A percentile compares a stretch with the other conserved stretches of the same genome.
These are phyloP conservation scores for Phaffomyces antillensis DNA, from an alignment of 805 yeast genomes.

Conservation along the genomic window DNA sequence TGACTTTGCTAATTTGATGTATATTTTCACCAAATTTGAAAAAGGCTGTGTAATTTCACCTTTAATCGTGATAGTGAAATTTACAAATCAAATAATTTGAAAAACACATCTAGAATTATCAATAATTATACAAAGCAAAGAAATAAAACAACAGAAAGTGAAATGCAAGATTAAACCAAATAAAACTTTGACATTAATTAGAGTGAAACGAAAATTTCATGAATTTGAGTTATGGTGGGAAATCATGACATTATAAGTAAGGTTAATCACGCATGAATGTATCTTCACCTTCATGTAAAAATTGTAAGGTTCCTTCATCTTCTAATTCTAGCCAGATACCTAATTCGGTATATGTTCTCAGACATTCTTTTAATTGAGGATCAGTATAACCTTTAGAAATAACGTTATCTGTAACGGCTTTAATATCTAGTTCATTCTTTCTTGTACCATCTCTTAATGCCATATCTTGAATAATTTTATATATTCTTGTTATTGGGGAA, in stretches of 20 bases:
- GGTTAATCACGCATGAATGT: not conserved
- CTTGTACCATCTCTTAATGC: constrained; percentile 33
- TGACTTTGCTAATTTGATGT: no score
- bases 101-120: no score
- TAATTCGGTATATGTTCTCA: constrained; percentile 63
- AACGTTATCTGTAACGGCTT: constrained; percentile 51
- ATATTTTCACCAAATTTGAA: no score
- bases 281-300: constrained; percentile 32
- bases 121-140: no score
- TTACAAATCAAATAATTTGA: no score
- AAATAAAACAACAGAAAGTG: no score
- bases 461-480: constrained; percentile 58
- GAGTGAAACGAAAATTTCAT: no score
- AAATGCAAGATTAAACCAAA: not conserved
- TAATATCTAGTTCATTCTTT: constrained; percentile 32
- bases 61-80: no score
- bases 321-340: constrained; percentile 74
- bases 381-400: constrained; percentile 80
- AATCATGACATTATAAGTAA: not conserved
- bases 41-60: no score
- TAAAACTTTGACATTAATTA: no score
- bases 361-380: constrained; percentile 67
- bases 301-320: constrained; percentile 48
- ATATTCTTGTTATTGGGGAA: constrained; percentile 61
- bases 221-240: no score